phyloP scores from a whole-genome alignment of 1,284 basidiomycete genomes.

The Trametes hirsuta region DNA sequence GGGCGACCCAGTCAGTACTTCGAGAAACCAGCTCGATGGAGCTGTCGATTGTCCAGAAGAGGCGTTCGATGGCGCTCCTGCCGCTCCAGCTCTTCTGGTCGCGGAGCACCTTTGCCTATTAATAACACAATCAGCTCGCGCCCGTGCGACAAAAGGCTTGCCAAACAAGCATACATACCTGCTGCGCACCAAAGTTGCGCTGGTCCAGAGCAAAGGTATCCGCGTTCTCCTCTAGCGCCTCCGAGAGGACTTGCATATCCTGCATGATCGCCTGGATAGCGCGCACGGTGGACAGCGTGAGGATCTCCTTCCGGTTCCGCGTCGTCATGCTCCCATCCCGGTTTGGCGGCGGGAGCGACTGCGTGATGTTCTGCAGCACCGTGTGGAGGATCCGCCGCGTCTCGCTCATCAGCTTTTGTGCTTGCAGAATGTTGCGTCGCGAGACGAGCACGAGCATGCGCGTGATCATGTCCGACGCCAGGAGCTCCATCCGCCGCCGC shows the following conservation, averaged over 20 bases:
- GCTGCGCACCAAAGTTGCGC: conserved; percentile 91
- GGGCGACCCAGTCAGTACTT: conserved; percentile 82
- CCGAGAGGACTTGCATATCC: conserved; percentile 83
- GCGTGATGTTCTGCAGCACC: conserved; percentile 79
- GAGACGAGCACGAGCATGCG: conserved; percentile 88
- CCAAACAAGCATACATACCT: conserved; percentile 53
- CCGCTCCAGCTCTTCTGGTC: conserved; percentile 93
- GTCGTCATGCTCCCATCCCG: conserved; percentile 47
- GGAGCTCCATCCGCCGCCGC: conserved; percentile 90
- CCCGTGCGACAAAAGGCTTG: conserved; percentile 11
- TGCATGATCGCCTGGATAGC: conserved; percentile 83
- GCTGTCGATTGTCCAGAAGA: conserved; percentile 89
- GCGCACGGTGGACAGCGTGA: conserved; percentile 70
- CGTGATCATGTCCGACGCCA: conserved; percentile 94
- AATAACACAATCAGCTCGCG: conserved; percentile 18
- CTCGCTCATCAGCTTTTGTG: conserved; percentile 85
- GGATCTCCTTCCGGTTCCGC: conserved; percentile 75
- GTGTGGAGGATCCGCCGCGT: conserved; percentile 87
- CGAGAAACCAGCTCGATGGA: conserved; percentile 81
- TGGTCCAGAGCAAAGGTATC: conserved; percentile 89
- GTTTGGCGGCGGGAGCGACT: conserved; percentile 56
- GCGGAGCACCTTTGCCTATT: conserved; percentile 87
- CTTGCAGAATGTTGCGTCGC: conserved; percentile 84
- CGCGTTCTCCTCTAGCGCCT: conserved; percentile 88
- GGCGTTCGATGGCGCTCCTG: conserved; percentile 81